Percentiles rank a stretch among this genome's conserved stretches.
phyloP scores from a whole-genome alignment of 768 basidiomycete genomes.

The Boletellus ananiceps region DNA sequence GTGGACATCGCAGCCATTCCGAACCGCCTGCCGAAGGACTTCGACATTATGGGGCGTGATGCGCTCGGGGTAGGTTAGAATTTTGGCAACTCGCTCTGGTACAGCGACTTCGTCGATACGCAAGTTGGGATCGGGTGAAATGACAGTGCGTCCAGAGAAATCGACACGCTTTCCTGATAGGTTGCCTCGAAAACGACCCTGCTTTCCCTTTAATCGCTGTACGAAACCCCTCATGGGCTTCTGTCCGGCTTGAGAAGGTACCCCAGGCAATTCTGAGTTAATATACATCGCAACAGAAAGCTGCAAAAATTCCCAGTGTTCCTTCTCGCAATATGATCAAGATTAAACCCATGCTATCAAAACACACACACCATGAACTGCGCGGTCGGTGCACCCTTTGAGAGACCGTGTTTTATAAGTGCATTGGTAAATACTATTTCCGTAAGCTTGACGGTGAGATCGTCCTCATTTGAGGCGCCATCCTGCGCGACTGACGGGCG shows the following conservation, averaged over 20 bases:
- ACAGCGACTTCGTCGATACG: slow-evolving; percentile 98
- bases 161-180: slow-evolving; percentile 98
- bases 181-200: slow-evolving; percentile 97
- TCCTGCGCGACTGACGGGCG: slow-evolving; percentile 97
- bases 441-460: slow-evolving; percentile 93
- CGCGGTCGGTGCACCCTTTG: slow-evolving; percentile 81
- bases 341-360: neutral
- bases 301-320: slow-evolving; percentile 98
- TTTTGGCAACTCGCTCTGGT: slow-evolving; percentile 90
- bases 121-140: slow-evolving; percentile 98
- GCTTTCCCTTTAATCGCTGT: slow-evolving; percentile 96
- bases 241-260: slow-evolving; percentile 79
- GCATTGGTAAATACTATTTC: slow-evolving; percentile 96
- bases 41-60: slow-evolving; percentile 91
- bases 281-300: slow-evolving; percentile 95
- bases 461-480: slow-evolving; percentile 97
- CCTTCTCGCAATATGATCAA: slow-evolving; percentile 41
- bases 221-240: slow-evolving; percentile 98
- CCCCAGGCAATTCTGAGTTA: slow-evolving; percentile 94
- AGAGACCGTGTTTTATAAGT: slow-evolving; percentile 84
- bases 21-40: slow-evolving; percentile 64
- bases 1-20: slow-evolving; percentile 86
- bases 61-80: slow-evolving; percentile 93
- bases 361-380: slow-evolving; percentile 70
- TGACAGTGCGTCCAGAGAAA: slow-evolving; percentile 96